phyloP scores from a whole-genome alignment of 2,329 filamentous ascomycete species.

The Colletotrichum truncatum region DNA sequence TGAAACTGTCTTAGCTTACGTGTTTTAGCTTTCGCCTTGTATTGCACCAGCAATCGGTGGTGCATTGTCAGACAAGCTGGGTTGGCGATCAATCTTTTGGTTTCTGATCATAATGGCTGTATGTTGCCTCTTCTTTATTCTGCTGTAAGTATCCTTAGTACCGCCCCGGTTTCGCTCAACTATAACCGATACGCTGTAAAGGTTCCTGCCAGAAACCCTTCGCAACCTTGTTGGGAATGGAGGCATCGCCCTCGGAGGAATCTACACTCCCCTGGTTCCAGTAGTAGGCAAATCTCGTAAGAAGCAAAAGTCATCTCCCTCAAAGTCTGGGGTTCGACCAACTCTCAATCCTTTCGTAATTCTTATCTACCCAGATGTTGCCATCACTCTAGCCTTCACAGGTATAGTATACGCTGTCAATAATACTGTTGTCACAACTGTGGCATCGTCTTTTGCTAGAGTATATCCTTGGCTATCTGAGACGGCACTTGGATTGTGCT shows the following conservation, averaged over 20 bases:
- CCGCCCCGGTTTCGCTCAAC: no score
- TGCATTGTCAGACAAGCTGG: constrained; percentile 53
- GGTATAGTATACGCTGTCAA: constrained; percentile 44
- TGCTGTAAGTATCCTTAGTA: constrained; percentile 24
- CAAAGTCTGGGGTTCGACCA: neutral
- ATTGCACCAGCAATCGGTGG: constrained; percentile 62
- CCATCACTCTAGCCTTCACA: constrained; percentile 40
- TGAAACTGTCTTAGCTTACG: no score
- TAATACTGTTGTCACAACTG: constrained; percentile 45
- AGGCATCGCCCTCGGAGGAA: constrained; percentile 23
- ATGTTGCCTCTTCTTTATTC: constrained; percentile 43
- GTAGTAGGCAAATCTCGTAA: constrained; percentile 30
- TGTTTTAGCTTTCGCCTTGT: constrained; percentile 52
- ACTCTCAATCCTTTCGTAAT: constrained; percentile 41
- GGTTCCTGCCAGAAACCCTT: constrained; percentile 42
- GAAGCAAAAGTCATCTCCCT: neutral
- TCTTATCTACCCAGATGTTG: constrained; percentile 40
- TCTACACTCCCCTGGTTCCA: constrained; percentile 32
- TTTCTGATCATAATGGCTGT: constrained; percentile 58
- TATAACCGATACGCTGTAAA: neutral
- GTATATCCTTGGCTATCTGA: constrained; percentile 37
- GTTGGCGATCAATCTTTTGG: constrained; percentile 64
- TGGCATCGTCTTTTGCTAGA: constrained; percentile 40
- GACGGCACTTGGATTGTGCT: constrained; percentile 42
- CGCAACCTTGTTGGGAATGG: constrained; percentile 40